phyloP scores from a whole-genome alignment of 148 eudicot genomes.

The Chenopodium album region DNA sequence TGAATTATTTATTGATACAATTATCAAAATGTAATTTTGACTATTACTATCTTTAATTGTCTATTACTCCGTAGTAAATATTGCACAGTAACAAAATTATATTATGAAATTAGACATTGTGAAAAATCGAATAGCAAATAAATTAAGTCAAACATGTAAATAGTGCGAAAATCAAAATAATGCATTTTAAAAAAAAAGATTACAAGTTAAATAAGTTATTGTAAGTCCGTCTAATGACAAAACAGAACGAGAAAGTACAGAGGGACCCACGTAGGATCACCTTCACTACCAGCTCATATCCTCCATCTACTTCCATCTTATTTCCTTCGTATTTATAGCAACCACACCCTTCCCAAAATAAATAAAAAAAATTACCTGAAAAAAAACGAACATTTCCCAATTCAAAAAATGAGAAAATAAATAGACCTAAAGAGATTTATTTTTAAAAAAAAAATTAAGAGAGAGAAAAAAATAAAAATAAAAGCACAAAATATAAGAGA shows the following conservation, averaged over 20 bases:
- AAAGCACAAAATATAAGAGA: neutral
- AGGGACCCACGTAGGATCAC: neutral
- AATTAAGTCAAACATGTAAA: no score
- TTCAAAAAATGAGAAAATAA: neutral
- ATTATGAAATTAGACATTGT: no score
- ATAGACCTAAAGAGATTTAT: neutral
- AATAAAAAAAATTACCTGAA: neutral
- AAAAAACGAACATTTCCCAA: neutral
- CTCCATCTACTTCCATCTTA: neutral
- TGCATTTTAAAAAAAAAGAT: no score
- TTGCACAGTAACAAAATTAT: no score
- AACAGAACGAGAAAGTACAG: neutral
- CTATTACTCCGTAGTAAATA: no score
- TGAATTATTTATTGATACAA: no score
- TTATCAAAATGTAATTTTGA: no score
- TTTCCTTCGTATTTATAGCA: conserved; percentile 23
- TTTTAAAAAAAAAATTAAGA: neutral
- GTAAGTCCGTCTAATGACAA: no score
- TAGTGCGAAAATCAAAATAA: no score
- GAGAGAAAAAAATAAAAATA: neutral
- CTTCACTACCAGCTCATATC: conserved; percentile 5
- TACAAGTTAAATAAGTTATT: no score
- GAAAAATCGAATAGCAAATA: no score
- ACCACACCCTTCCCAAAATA: neutral
- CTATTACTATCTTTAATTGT: no score